Conservation (phyloP, 73 alveolate genomes). For the Stentor coeruleus region DNA sequence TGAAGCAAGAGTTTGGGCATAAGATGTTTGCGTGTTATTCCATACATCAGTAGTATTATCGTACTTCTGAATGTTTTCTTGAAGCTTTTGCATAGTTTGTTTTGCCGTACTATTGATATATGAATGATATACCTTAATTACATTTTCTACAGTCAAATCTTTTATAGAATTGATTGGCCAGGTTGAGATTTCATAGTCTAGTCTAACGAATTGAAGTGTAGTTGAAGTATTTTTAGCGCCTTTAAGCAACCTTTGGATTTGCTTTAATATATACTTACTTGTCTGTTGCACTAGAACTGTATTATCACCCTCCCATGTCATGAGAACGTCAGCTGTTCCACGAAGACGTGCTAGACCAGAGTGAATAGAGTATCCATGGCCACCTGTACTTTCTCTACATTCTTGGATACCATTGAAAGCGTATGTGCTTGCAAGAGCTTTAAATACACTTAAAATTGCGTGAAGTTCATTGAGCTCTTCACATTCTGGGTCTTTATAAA, state of each 20-base stretch:
- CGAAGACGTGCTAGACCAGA: slow-evolving; percentile 44
- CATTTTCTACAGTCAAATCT: slow-evolving; percentile 18
- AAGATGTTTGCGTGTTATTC: neutral
- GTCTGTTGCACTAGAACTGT: slow-evolving; percentile 66
- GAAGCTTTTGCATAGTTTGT: slow-evolving; percentile 23
- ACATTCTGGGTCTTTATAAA: slow-evolving; percentile 12
- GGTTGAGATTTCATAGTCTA: slow-evolving; percentile 3
- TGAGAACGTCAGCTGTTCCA: slow-evolving; percentile 52
- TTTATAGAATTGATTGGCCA: neutral
- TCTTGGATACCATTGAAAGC: slow-evolving; percentile 46
- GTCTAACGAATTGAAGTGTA: neutral
- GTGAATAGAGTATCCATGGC: slow-evolving; percentile 66
- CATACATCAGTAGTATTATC: slow-evolving; percentile 19
- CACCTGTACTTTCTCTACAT: slow-evolving; percentile 68
- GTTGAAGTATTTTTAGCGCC: slow-evolving; percentile 21
- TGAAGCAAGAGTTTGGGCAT: neutral
- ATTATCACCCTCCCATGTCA: slow-evolving; percentile 89
- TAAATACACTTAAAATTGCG: slow-evolving; percentile 54
- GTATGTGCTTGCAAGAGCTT: slow-evolving; percentile 40
- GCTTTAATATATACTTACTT: slow-evolving; percentile 46
- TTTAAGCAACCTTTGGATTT: slow-evolving; percentile 32
- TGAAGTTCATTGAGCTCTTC: slow-evolving; percentile 43
- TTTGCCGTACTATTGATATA: neutral
- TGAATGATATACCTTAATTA: neutral
- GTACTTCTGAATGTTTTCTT: slow-evolving; percentile 9